phyloP scores from a whole-genome alignment of 352 stramenopile genomes.

The Phytophthora niederhauseri region DNA sequence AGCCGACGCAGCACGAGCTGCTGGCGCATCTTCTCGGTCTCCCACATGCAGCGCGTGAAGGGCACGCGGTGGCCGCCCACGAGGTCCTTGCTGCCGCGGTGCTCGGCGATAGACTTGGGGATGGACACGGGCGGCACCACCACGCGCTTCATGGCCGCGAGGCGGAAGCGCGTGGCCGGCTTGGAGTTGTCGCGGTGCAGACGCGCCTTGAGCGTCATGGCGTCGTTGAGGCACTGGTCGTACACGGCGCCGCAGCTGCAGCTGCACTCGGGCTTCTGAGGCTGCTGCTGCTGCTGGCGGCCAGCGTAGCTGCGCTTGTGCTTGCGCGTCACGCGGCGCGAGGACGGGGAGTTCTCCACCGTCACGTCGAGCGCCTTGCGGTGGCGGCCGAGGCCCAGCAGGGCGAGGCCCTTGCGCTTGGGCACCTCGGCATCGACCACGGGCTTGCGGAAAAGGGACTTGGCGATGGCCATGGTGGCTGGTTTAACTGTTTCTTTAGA shows the following conservation, averaged over 20 bases:
- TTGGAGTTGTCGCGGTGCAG: slow-evolving; percentile 28
- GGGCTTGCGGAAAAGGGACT: slow-evolving; percentile 28
- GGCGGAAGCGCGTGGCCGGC: slow-evolving; percentile 51
- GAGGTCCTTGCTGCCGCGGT: slow-evolving; percentile 42
- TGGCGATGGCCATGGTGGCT: slow-evolving; percentile 34
- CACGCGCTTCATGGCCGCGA: slow-evolving; percentile 65
- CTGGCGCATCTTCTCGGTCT: slow-evolving; percentile 61
- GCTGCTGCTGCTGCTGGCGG: slow-evolving; percentile 15
- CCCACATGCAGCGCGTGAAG: slow-evolving; percentile 71
- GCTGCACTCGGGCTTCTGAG: slow-evolving; percentile 10
- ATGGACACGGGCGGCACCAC: slow-evolving; percentile 61
- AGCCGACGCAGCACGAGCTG: slow-evolving; percentile 37
- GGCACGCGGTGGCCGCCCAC: slow-evolving; percentile 67
- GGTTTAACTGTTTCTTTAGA: not conserved
- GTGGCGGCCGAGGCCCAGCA: slow-evolving; percentile 28
- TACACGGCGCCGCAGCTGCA: slow-evolving; percentile 28
- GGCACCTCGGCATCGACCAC: slow-evolving; percentile 25
- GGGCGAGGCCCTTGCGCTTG: slow-evolving; percentile 28
- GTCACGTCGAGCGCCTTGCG: slow-evolving; percentile 22
- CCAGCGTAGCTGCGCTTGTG: slow-evolving; percentile 31
- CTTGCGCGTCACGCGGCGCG: slow-evolving; percentile 33
- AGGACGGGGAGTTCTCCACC: slow-evolving; percentile 24
- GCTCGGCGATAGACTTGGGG: slow-evolving; percentile 51
- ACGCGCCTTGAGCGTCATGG: slow-evolving; percentile 38
- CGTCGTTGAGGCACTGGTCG: slow-evolving; percentile 32